Evolutionary conservation across 2,329 filamentous ascomycete species (phyloP), one percentile per base, ranked within the genome.

Genomic region (Fusarium equiseti): DNA sequence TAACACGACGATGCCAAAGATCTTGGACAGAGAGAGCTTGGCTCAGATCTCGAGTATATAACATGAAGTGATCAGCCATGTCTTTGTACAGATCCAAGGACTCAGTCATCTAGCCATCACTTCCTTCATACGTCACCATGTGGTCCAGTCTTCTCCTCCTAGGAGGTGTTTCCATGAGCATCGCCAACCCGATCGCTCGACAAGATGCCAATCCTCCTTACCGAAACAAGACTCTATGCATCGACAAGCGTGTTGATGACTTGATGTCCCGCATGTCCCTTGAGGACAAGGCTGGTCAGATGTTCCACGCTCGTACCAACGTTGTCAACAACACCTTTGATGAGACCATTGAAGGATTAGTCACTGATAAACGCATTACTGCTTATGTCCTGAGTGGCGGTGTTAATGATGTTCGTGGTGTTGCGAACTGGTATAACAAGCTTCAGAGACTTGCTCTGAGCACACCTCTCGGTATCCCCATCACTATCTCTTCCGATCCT

Each of bases 401-500:
- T 8, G 81, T 88, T 29, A 68, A 71, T 10, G 79, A 84, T 56
- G 79, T 81, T 4, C 59, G 40, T 6, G 73, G 35, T 55, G 72
- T 22, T 81, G 68, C 83, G 0, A 75, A 79, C 35, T 86, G 81
- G 77, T 75, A 82, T 70, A 86, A 82, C 64, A 72, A 68, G 7
- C 56, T 85, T 10, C 84, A 86, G 64, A 68, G 79, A 46, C 74
- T 78, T 8, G 84, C 84, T 0, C 40, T 81, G n/a, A 77, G 82
- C 43, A 86, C 82, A 0, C 77, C 83, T 0, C 80, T 86, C 4
- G 84, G 84, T 1, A 86, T 86, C 29, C 85, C 84, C 0, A 76
- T 86, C 26, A 85, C 84, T 0, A 71, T 86, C 4, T 85, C 84
- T 3, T 80, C 83, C 0, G 85, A 86, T 35, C 85, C 84, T 0